Evolutionary conservation across 345 rosid genomes (phyloP).

Genomic region (Citrus mangshanensis): DNA sequence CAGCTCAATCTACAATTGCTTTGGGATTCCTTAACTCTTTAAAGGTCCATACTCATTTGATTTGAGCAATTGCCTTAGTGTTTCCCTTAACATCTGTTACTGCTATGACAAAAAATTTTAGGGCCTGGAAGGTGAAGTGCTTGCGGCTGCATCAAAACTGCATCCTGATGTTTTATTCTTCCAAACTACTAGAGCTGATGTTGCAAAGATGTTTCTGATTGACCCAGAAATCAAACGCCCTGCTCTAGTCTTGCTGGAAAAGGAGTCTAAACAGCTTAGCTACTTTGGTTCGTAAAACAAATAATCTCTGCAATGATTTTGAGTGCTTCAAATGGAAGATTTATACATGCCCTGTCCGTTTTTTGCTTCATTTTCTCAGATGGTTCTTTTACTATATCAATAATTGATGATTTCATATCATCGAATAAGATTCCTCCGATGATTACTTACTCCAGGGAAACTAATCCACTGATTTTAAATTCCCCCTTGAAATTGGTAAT

Average conservation of each 20-base stretch:
- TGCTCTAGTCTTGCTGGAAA: neutral
- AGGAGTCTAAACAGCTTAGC: neutral
- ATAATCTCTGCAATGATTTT: neutral
- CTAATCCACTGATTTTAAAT: neutral
- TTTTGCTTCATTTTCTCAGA: neutral
- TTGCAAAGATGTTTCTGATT: neutral
- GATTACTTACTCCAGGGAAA: neutral
- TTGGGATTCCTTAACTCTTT: conserved; percentile 8
- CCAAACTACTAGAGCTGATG: neutral
- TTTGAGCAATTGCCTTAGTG: neutral
- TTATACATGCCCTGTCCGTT: neutral
- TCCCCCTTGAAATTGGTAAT: neutral
- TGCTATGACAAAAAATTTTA: neutral
- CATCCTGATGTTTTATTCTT: neutral
- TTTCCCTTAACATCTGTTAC: neutral
- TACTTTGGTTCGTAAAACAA: neutral
- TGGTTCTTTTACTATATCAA: neutral
- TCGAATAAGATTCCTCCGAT: neutral
- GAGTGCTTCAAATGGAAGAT: neutral
- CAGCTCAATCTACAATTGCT: neutral
- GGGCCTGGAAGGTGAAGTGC: neutral
- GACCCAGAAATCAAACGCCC: neutral
- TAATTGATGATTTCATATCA: neutral
- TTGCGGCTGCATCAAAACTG: neutral
- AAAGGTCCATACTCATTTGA: neutral